Evolutionary conservation across 345 rosid species (phyloP).

Genomic region (Murraya paniculata): DNA sequence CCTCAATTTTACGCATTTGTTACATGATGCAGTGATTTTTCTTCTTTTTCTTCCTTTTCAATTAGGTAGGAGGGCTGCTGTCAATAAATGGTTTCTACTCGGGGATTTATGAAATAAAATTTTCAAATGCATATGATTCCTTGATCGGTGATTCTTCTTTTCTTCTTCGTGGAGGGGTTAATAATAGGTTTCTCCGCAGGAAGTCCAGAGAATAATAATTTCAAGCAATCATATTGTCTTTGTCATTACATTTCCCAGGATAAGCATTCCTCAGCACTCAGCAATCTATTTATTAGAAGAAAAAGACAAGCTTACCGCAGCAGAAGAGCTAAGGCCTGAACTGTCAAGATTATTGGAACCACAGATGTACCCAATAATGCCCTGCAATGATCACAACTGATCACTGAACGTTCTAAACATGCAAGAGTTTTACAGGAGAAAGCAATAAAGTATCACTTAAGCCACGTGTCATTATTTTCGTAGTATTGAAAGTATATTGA

Average conservation of each 20-base stretch:
- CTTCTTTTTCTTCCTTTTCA: background rate
- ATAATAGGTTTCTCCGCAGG: background rate
- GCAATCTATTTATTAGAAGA: background rate
- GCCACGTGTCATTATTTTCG: background rate
- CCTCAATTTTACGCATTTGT: background rate
- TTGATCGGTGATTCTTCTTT: background rate
- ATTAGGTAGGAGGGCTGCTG: background rate
- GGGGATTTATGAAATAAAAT: background rate
- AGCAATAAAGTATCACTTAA: background rate
- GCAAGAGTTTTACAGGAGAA: background rate
- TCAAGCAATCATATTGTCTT: background rate
- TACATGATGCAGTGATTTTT: background rate
- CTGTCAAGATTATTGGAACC: slow-evolving; percentile 90
- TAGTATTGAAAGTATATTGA: background rate
- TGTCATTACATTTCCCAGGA: background rate
- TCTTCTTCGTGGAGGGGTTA: background rate
- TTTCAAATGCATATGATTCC: background rate
- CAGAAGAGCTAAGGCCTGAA: slow-evolving; percentile 98
- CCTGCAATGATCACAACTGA: slow-evolving; percentile 49
- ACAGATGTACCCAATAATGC: slow-evolving; percentile 77
- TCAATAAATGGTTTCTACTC: background rate
- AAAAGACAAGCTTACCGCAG: slow-evolving; percentile 68
- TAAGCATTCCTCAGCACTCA: background rate
- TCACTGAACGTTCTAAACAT: background rate
- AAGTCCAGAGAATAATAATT: background rate